phyloP scores from a whole-genome alignment of 75 land plant species.

The Pinus albicaulis region DNA sequence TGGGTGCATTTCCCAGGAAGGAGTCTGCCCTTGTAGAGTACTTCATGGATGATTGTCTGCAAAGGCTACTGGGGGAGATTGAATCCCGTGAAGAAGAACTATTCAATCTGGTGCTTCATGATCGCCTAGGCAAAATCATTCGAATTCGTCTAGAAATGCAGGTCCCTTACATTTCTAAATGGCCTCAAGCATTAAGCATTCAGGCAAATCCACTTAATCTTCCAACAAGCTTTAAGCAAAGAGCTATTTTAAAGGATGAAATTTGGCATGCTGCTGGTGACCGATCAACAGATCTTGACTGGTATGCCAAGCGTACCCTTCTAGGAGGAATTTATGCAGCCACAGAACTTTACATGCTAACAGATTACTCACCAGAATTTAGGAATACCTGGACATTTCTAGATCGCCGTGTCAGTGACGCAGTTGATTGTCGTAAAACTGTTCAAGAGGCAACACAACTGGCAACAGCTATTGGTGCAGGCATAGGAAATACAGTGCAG shows the following conservation, averaged over 20 bases:
- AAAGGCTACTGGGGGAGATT: constrained; percentile 58
- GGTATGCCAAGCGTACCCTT: constrained; percentile 82
- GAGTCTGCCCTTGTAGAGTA: no score
- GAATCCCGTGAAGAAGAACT: constrained; percentile 50
- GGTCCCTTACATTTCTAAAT: constrained; percentile 77
- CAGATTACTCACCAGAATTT: constrained; percentile 67
- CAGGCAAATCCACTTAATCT: constrained; percentile 84
- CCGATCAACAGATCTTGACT: constrained; percentile 65
- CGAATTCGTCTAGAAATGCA: constrained; percentile 84
- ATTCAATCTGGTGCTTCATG: constrained; percentile 56
- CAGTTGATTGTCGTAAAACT: constrained; percentile 40
- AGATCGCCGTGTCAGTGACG: constrained; percentile 39
- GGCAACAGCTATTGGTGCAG: constrained; percentile 78
- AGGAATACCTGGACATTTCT: constrained; percentile 44
- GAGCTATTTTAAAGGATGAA: constrained; percentile 88
- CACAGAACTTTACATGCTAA: constrained; percentile 87
- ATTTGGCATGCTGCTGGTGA: constrained; percentile 95
- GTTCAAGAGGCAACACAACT: constrained; percentile 64
- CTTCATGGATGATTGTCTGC: constrained; percentile 91
- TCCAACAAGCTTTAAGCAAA: constrained; percentile 84
- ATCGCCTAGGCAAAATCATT: constrained; percentile 62
- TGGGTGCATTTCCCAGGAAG: no score
- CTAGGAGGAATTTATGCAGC: constrained; percentile 82
- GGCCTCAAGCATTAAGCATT: constrained; percentile 94
- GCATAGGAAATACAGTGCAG: constrained; percentile 52